Evolutionary conservation across 805 yeast species (phyloP).

Genomic region (Wickerhamomyces subpelliculosus): DNA sequence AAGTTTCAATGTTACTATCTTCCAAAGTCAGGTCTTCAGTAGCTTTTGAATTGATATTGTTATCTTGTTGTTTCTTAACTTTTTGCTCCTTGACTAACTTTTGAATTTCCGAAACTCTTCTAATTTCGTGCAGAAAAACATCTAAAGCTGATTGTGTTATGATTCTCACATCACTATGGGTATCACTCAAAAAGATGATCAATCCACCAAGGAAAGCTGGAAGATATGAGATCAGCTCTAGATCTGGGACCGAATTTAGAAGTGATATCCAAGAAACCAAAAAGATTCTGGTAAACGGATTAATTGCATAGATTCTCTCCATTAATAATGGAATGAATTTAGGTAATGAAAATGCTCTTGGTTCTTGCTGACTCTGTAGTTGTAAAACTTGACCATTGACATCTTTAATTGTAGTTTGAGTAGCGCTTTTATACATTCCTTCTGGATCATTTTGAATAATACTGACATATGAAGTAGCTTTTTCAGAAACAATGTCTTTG

Average conservation of each 20-base stretch:
- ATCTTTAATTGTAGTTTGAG: conserved; percentile 40
- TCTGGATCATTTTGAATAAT: conserved; percentile 47
- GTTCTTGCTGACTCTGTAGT: conserved; percentile 50
- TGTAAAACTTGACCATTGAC: conserved; percentile 54
- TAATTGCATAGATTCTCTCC: conserved; percentile 87
- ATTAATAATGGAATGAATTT: conserved; percentile 86
- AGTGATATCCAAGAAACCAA: conserved; percentile 90
- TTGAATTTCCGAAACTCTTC: conserved; percentile 66
- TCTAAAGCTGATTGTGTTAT: conserved; percentile 77
- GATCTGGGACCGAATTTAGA: conserved; percentile 87
- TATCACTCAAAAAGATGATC: conserved; percentile 69
- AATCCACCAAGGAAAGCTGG: conserved; percentile 88
- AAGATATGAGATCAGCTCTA: conserved; percentile 78
- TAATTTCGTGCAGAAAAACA: conserved; percentile 71
- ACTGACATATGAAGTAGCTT: conserved; percentile 82
- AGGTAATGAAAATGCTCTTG: conserved; percentile 74
- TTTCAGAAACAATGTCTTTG: conserved; percentile 92
- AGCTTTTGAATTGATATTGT: background rate
- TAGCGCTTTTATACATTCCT: conserved; percentile 30
- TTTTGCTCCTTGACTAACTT: conserved; percentile 34
- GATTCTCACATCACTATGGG: conserved; percentile 80
- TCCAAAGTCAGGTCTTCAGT: background rate
- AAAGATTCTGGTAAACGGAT: conserved; percentile 88
- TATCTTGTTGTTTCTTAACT: conserved; percentile 12
- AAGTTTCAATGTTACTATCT: conserved; percentile 14